phyloP scores from a whole-genome alignment of 179 eudicot species.

The Carnegiea gigantea region DNA sequence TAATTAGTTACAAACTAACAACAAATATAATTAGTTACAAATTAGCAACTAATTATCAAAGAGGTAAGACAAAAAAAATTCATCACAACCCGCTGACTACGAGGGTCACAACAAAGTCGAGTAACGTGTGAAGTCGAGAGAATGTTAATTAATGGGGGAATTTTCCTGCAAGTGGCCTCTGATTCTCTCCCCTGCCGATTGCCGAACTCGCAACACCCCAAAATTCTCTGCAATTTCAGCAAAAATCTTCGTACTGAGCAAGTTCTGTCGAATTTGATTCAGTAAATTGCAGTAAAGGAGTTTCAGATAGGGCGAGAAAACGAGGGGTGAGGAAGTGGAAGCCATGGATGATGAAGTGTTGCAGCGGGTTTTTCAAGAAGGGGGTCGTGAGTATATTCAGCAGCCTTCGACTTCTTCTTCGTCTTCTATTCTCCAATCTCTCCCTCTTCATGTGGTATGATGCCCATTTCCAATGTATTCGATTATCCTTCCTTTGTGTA shows the following conservation, averaged over 20 bases:
- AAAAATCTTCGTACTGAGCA: background rate
- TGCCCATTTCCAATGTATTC: background rate
- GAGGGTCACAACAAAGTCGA: background rate
- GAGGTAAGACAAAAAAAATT: background rate
- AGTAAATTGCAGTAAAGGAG: background rate
- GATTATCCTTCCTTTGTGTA: no score
- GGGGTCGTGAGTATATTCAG: slow-evolving; percentile 77
- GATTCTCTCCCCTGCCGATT: background rate
- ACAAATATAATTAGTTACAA: no score
- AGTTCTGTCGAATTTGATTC: background rate
- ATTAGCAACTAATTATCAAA: background rate
- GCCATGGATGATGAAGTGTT: slow-evolving; percentile 83
- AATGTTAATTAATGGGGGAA: background rate
- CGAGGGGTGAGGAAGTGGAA: background rate
- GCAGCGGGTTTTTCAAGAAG: slow-evolving; percentile 86
- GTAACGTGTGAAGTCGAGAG: background rate
- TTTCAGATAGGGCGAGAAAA: background rate
- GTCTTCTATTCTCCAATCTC: slow-evolving; percentile 92
- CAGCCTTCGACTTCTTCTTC: slow-evolving; percentile 87
- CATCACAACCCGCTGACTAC: background rate
- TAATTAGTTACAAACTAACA: no score
- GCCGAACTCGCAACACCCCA: background rate
- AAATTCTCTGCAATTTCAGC: background rate
- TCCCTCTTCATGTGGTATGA: slow-evolving; percentile 93
- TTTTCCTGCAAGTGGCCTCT: background rate